Evolutionary conservation across 73 alveolate genomes (phyloP).

Genomic region (Paramecium primaurelia): DNA sequence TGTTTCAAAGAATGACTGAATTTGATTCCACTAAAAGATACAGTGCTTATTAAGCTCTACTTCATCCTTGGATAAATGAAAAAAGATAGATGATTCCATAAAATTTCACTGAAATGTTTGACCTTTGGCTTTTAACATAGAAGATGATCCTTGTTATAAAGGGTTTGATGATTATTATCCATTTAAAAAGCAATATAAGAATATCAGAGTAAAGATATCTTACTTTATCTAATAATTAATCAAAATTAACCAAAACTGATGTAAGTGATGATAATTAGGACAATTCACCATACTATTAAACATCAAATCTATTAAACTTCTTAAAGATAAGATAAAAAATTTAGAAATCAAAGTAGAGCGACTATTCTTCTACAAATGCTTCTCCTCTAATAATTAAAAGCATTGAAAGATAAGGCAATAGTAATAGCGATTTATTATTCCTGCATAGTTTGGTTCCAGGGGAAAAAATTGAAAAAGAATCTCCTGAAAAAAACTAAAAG

Average conservation of each 20-base stretch:
- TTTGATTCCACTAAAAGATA: constrained; percentile 73
- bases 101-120: neutral
- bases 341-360: neutral
- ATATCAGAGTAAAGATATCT: neutral
- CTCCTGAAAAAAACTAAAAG: neutral
- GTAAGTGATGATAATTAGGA: neutral
- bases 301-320: neutral
- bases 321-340: neutral
- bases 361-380: neutral
- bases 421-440: neutral
- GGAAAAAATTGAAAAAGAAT: neutral
- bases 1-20: constrained; percentile 67
- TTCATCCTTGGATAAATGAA: constrained; percentile 78
- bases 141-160: neutral
- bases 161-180: neutral
- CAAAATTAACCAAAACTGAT: neutral
- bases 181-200: neutral
- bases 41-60: constrained; percentile 67
- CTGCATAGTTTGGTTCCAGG: neutral
- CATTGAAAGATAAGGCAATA: neutral
- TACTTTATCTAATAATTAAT: neutral
- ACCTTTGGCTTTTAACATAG: neutral
- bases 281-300: neutral
- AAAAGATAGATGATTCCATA: constrained; percentile 1
- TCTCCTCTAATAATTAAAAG: neutral